A percentile compares a stretch with the other conserved stretches of the same genome.
These are phyloP conservation scores for Crithidia acanthocephali DNA, from an alignment of 208 protist species.

Conservation along the genomic window DNA sequence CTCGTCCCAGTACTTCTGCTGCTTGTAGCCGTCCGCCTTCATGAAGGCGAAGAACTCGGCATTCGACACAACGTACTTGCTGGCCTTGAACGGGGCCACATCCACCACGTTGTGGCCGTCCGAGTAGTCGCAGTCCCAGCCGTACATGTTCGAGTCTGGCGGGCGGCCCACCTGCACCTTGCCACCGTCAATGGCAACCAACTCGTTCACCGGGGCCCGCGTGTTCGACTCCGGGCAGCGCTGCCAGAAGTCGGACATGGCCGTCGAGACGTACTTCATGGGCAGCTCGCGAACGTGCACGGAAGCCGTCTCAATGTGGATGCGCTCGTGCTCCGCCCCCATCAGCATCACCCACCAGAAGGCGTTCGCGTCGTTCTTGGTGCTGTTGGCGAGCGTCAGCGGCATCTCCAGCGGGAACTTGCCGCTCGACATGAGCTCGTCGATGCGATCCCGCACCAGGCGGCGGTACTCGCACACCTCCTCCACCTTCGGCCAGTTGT, in stretches of 20 bases:
- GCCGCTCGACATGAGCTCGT: constrained; percentile 74
- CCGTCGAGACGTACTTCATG: constrained; percentile 66
- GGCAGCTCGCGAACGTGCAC: constrained; percentile 96
- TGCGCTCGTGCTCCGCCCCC: constrained; percentile 97
- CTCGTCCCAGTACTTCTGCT: constrained; percentile 93
- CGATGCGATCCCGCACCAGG: constrained; percentile 75
- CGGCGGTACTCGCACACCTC: constrained; percentile 92
- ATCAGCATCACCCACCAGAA: constrained; percentile 95
- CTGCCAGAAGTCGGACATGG: constrained; percentile 75
- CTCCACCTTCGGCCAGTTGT: constrained; percentile 87
- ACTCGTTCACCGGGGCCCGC: constrained; percentile 71
- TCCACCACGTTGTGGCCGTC: constrained; percentile 69
- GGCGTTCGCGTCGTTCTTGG: constrained; percentile 70
- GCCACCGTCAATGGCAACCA: constrained; percentile 77
- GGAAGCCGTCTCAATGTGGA: constrained; percentile 97
- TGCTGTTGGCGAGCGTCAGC: constrained; percentile 82
- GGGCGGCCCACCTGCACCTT: constrained; percentile 75
- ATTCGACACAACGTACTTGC: constrained; percentile 96
- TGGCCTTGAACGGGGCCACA: constrained; percentile 93
- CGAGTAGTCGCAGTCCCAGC: constrained; percentile 97
- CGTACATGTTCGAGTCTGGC: constrained; percentile 84
- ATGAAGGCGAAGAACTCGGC: constrained; percentile 95
- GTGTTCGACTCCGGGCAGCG: constrained; percentile 60
- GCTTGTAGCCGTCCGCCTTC: constrained; percentile 91
- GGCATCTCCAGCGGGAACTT: constrained; percentile 79